phyloP scores from a whole-genome alignment of 441 rosid genomes.

The Euphorbia celastroides region DNA sequence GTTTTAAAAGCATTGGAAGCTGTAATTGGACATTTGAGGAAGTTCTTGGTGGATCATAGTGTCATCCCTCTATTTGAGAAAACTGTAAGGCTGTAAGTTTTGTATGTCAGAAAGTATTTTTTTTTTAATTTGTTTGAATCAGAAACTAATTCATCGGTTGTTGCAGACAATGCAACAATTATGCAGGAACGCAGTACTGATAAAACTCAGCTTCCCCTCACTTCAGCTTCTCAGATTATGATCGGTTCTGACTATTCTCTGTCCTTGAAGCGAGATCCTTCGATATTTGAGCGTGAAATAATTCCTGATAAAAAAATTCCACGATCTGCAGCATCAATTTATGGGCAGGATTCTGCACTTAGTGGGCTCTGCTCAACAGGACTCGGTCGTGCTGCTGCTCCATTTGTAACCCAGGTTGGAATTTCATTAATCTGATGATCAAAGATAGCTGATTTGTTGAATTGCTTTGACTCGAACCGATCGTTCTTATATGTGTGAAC shows the following conservation, averaged over 20 bases:
- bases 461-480: background rate
- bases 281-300: constrained; percentile 33
- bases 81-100: constrained; percentile 27
- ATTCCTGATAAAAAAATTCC: constrained; percentile 32
- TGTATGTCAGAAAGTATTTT: constrained; percentile 7
- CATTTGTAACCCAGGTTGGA: constrained; percentile 50
- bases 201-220: constrained; percentile 25
- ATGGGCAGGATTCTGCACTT: constrained; percentile 39
- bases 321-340: constrained; percentile 36
- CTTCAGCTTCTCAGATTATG: constrained; percentile 26
- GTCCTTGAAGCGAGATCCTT: constrained; percentile 45
- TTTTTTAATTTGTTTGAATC: background rate
- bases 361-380: constrained; percentile 31
- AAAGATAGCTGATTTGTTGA: background rate
- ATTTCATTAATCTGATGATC: background rate
- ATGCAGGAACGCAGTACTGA: constrained; percentile 42
- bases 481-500: constrained; percentile 7
- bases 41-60: constrained; percentile 55
- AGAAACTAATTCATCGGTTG: constrained; percentile 8
- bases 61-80: constrained; percentile 53
- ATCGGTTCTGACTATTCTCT: constrained; percentile 34
- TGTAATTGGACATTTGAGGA: constrained; percentile 46
- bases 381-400: constrained; percentile 36
- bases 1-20: constrained; percentile 49
- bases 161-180: constrained; percentile 35